Base-by-base conservation (phyloP, 176 grass and related monocot species). In the Zea mays region DNA sequence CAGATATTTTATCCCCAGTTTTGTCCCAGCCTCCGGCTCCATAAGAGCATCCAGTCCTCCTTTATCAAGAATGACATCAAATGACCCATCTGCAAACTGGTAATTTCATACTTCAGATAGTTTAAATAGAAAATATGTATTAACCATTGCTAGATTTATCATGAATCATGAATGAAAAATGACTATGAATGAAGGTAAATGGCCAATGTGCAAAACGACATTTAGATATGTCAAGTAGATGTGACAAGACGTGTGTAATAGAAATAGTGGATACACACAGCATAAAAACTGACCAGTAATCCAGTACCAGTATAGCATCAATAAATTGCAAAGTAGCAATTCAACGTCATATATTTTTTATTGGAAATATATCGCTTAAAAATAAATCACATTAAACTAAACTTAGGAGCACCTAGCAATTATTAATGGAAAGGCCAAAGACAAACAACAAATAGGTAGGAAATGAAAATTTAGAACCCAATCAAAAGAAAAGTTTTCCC, bases 11-110 rank as follows among this genome's bases (percentile, higher is more conserved):
- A 49, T 94, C 36, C 91, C 95, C 16, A 98, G 85, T 65, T 91
- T 65, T 34, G 85, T 81, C 63, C 95, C 95, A 82, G 81, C 49
- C 61, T 88, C 89, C 62, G 95, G 95, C 81, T 98, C 95, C 95
- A 98, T 94, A 80, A 98, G 81, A 78, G 91, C 95, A 86, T 98
- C 95, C 85, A 94, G 74, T 86, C 95, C 95, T 85, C 95, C 95
- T 86, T 98, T 98, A 88, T 98, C 95, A 84, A 98, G 82, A 85
- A 94, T 62, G 38, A 82, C 62, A 76, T 98, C 89, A 83, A 98
- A 98, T 19, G 63, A 87, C 36, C 80, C 87, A 92, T 92, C 91
- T 88, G 81, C 62, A 83, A 98, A 94, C 95, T 98, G 86, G 68
- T 59, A 70, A 62, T 64, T 64, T 45, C 38, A 57, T 63, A 66